Conservation (phyloP, 1,284 basidiomycete species). For the Naganishia albida region DNA sequence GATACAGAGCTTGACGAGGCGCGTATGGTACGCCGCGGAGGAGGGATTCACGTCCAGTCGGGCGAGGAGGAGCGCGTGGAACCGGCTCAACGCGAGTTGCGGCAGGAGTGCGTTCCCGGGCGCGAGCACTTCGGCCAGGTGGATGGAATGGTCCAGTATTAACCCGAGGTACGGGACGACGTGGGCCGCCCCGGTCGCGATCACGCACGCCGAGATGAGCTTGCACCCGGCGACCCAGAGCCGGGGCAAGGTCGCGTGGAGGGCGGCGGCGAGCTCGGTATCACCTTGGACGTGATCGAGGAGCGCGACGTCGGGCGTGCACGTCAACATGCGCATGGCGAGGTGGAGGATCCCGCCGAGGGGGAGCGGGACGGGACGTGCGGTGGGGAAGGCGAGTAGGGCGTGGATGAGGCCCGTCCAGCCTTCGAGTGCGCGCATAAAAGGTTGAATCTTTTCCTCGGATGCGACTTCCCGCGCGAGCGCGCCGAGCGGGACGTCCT, state of each 20-base stretch:
- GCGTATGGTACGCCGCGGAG: conserved; percentile 43
- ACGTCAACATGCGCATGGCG: conserved; percentile 57
- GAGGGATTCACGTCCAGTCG: conserved; percentile 42
- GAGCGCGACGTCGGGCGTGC: conserved; percentile 60
- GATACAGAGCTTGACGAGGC: conserved; percentile 45
- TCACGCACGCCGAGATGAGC: conserved; percentile 40
- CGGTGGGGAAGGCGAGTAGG: conserved; percentile 59
- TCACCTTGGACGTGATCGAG: conserved; percentile 20
- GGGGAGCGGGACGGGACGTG: conserved; percentile 72
- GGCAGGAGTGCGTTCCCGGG: conserved; percentile 27
- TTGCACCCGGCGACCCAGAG: conserved; percentile 47
- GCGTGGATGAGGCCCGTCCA: conserved; percentile 18
- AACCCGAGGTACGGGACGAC: conserved; percentile 46
- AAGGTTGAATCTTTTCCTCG: conserved; percentile 17
- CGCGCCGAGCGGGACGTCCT: conserved; percentile 12
- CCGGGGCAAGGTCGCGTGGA: conserved; percentile 38
- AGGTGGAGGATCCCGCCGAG: conserved; percentile 59
- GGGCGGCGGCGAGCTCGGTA: background rate
- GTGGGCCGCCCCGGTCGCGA: conserved; percentile 44
- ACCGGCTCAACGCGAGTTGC: conserved; percentile 44
- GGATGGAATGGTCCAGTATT: conserved; percentile 49
- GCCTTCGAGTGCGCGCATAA: conserved; percentile 17
- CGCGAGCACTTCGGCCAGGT: conserved; percentile 45
- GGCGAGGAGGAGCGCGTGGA: conserved; percentile 45
- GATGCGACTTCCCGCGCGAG: conserved; percentile 12